These are phyloP conservation scores for Picea sitchensis DNA, from an alignment of 75 land plant species.

Conservation along the genomic window DNA sequence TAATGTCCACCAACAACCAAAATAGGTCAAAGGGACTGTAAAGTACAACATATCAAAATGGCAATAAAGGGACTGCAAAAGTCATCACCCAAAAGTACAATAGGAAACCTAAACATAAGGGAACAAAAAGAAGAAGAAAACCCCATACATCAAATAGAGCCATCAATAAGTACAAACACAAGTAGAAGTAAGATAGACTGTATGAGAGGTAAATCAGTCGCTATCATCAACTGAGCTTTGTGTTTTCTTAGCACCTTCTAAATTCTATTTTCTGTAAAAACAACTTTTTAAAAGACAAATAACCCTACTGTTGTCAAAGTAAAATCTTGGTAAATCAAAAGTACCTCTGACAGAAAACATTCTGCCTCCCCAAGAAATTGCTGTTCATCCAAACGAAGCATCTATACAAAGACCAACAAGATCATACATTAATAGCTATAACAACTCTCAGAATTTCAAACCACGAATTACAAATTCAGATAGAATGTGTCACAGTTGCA, in stretches of 20 bases:
- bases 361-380: conserved; percentile 75
- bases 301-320: neutral
- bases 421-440: neutral
- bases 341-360: conserved; percentile 81
- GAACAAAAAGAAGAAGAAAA: too few species aligned
- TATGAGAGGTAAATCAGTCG: too few species aligned
- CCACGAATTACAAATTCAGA: neutral
- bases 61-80: neutral
- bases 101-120: too few species aligned
- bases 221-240: too few species aligned
- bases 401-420: conserved; percentile 28
- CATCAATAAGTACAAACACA: too few species aligned
- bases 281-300: neutral
- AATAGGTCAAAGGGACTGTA: neutral
- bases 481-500: neutral
- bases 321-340: neutral
- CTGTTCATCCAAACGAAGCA: conserved; percentile 67
- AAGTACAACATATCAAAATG: neutral
- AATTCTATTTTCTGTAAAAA: neutral
- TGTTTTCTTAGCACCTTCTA: too few species aligned
- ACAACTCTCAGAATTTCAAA: neutral
- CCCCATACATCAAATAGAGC: too few species aligned
- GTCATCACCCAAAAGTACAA: too few species aligned
- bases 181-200: too few species aligned
- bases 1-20: neutral